Base-by-base conservation (phyloP, 805 yeast genomes). In the Schwanniomyces sp. region DNA sequence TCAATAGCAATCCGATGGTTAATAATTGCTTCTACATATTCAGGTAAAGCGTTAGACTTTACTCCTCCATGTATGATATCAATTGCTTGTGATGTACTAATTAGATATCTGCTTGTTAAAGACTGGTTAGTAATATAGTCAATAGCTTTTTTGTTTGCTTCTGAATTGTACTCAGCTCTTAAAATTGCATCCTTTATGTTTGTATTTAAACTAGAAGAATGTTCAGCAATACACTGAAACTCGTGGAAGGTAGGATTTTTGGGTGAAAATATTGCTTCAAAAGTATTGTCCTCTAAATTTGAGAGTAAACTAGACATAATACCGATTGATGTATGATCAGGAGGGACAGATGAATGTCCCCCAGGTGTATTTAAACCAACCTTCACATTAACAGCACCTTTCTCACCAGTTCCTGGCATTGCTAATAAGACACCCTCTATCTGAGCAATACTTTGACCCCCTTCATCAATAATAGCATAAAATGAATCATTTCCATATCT, bases 21-120 rank as follows among this genome's bases (percentile, higher is more conserved):
- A 39, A 85, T 72, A 30, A 75, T 59, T 37, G 82, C 70, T 27
- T 66, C 63, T 3, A 80, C 80, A 24, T 72, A 64, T 59, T 87
- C 92, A 2, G 96, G 95, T 41, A 88, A 67, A 1, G 94, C 91
- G 58, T 88, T 88, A 24, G 84, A 75, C 65, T 88, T 88, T 48
- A 82, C 77, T 39, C 95, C 96, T 26, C 94, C 94, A 10, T 66
- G 59, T 49, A 88, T 72, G 21, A 84, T 74, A 57, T 85, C 90
- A 40, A 79, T 74, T 0, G 92, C 86, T 63, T 82, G 88, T 4
- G 88, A 76, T 0, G 92, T 86, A 45, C 75, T 70, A 21, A 84
- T 65, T 43, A 78, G 61, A 51, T 75, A 80, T 48, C 71, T 64
- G 32, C 54, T 48, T 9, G 45, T 17, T 43, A 53, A 48, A n/a